These are phyloP conservation scores for Phyllostachys edulis DNA, from an alignment of 176 grass and related monocot species.

Conservation along the genomic window DNA sequence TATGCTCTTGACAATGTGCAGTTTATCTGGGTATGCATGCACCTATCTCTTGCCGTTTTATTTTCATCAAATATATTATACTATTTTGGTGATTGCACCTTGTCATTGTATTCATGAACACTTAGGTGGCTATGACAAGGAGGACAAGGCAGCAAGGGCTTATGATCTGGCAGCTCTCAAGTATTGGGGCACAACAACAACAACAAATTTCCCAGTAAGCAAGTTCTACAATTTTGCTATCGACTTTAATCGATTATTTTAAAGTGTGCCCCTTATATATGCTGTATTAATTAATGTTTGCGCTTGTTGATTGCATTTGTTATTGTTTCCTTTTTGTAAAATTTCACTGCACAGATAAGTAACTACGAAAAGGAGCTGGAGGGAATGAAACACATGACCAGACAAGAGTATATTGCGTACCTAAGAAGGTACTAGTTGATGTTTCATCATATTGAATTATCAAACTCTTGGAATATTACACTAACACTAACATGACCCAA, in stretches of 20 bases:
- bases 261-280: neutral
- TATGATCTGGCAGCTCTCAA: conserved; percentile 82
- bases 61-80: neutral
- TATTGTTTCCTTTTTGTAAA: neutral
- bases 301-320: neutral
- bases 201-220: conserved; percentile 66
- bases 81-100: neutral
- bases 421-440: conserved; percentile 48
- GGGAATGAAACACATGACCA: conserved; percentile 78
- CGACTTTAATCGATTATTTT: neutral
- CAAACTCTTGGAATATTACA: neutral
- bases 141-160: conserved; percentile 72
- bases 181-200: conserved; percentile 70
- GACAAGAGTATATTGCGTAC: conserved; percentile 60
- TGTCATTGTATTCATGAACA: conserved; percentile 8
- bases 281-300: neutral
- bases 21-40: conserved; percentile 66
- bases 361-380: conserved; percentile 59
- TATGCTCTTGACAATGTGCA: conserved; percentile 22
- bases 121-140: conserved; percentile 69
- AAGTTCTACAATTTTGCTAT: neutral
- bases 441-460: neutral
- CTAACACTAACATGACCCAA: neutral
- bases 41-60: neutral
- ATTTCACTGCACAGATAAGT: conserved; percentile 40